Evolutionary conservation across 169 alveolate species (phyloP).

Genomic region (Eimeria tenella): DNA sequence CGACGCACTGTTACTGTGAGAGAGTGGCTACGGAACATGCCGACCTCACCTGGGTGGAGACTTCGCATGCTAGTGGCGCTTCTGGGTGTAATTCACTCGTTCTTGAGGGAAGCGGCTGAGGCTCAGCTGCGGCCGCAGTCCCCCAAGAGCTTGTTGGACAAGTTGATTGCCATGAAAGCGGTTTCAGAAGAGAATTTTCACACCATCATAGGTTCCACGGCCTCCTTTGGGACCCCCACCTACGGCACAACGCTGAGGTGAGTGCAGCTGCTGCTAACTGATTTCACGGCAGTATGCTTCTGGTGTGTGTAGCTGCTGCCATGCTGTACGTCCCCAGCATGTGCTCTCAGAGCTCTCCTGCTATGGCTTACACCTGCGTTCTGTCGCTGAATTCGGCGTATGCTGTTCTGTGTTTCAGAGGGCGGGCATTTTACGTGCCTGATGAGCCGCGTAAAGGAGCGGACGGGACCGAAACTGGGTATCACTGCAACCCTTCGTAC

Average conservation of each 20-base stretch:
- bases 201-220: constrained; percentile 71
- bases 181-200: constrained; percentile 26
- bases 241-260: constrained; percentile 72
- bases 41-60: too few species aligned
- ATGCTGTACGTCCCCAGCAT: too few species aligned
- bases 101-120: neutral
- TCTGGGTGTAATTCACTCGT: too few species aligned
- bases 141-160: constrained; percentile 60
- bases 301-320: neutral
- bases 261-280: constrained; percentile 25
- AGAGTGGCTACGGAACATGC: too few species aligned
- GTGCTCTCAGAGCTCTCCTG: neutral
- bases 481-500: constrained; percentile 66
- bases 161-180: constrained; percentile 5
- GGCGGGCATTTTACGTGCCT: constrained; percentile 61
- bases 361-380: neutral
- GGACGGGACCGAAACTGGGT: constrained; percentile 18
- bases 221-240: constrained; percentile 76
- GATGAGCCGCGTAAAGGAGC: constrained; percentile 21
- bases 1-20: too few species aligned
- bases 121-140: constrained; percentile 61
- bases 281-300: neutral
- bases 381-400: neutral
- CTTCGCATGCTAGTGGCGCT: too few species aligned
- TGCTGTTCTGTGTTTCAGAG: constrained; percentile 30